A percentile compares a stretch with the other conserved stretches of the same genome.
These are phyloP conservation scores for Crithidia thermophila DNA, from an alignment of 208 protist genomes.

Conservation along the genomic window DNA sequence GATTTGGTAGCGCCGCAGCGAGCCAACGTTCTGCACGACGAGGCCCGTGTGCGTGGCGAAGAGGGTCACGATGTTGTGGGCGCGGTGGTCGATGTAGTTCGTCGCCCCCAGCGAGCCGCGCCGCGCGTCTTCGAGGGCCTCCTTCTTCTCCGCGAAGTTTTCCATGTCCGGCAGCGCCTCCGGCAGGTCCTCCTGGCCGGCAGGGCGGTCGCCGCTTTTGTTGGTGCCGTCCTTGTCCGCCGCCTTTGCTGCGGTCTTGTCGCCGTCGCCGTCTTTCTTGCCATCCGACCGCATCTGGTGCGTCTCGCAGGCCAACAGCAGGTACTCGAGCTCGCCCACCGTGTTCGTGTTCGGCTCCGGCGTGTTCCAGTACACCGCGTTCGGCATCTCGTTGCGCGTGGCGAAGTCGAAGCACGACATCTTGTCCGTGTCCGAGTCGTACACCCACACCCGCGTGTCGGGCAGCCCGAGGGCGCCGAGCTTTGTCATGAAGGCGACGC, in stretches of 20 bases:
- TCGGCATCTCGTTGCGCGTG: constrained; percentile 64
- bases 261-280: constrained; percentile 11
- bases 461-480: constrained; percentile 40
- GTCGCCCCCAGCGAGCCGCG: constrained; percentile 57
- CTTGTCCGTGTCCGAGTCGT: constrained; percentile 89
- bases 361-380: constrained; percentile 89
- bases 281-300: constrained; percentile 52
- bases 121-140: constrained; percentile 34
- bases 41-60: constrained; percentile 84
- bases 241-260: constrained; percentile 1
- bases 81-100: constrained; percentile 60
- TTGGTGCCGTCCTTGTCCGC: neutral
- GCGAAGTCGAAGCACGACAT: constrained; percentile 84
- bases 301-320: constrained; percentile 90
- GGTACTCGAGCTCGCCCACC: constrained; percentile 86
- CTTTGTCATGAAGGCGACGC: constrained; percentile 81
- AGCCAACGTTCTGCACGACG: constrained; percentile 81
- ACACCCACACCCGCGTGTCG: constrained; percentile 90
- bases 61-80: constrained; percentile 88
- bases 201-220: constrained; percentile 18
- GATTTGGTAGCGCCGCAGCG: constrained; percentile 83
- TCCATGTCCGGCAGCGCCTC: constrained; percentile 84
- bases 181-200: constrained; percentile 51
- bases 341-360: constrained; percentile 84
- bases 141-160: constrained; percentile 73